Evolutionary conservation across 257 asterid species (phyloP).

Genomic region (Handroanthus guayacan): DNA sequence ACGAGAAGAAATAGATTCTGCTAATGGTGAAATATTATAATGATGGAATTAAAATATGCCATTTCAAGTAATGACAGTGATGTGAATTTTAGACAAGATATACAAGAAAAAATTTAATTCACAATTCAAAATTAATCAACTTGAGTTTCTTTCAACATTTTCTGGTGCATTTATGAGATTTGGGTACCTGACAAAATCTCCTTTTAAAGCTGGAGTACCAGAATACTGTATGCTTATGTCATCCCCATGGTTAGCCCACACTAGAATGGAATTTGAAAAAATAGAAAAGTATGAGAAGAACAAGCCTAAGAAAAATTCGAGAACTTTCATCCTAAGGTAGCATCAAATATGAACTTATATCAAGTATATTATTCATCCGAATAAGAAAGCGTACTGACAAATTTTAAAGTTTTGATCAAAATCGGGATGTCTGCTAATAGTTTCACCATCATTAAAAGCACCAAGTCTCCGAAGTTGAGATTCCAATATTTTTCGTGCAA

Average conservation of each 20-base stretch:
- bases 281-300: constrained; percentile 28
- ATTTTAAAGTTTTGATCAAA: constrained; percentile 75
- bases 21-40: not conserved
- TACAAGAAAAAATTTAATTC: not conserved
- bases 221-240: constrained; percentile 93
- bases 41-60: not conserved
- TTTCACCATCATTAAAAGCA: constrained; percentile 68
- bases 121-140: not conserved
- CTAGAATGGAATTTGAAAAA: constrained; percentile 47
- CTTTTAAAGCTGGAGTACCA: constrained; percentile 93
- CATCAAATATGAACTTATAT: not conserved
- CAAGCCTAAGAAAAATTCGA: constrained; percentile 12
- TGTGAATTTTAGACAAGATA: not conserved
- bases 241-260: constrained; percentile 98
- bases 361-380: constrained; percentile 10
- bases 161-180: not conserved
- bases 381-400: constrained; percentile 54
- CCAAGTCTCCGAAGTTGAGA: constrained; percentile 93
- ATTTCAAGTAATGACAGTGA: not conserved
- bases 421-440: constrained; percentile 67
- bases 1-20: not conserved
- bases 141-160: not conserved
- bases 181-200: constrained; percentile 83
- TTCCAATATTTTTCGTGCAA: constrained; percentile 92
- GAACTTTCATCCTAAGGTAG: not conserved